Conservation (phyloP, 495 filamentous ascomycete genomes). For the Friedmanniomyces simplex region DNA sequence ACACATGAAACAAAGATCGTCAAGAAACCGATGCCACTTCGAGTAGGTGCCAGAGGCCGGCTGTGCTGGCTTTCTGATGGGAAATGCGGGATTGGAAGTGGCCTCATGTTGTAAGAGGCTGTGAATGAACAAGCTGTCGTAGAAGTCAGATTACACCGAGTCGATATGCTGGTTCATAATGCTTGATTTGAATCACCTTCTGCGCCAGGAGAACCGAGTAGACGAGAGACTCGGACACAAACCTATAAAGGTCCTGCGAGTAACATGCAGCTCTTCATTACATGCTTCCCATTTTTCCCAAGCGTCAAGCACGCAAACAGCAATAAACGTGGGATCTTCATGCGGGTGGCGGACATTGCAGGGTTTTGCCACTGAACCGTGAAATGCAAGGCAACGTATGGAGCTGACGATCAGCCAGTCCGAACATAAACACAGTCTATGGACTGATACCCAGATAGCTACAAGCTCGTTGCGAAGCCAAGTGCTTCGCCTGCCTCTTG, state of each 20-base stretch:
- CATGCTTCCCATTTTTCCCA: not conserved
- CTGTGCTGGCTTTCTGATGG: not conserved
- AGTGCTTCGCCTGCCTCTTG: slow-evolving; percentile 1
- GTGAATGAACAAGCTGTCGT: slow-evolving; percentile 5
- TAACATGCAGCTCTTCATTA: not conserved
- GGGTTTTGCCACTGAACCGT: not conserved
- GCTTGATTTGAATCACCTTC: not conserved
- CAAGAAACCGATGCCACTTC: not conserved
- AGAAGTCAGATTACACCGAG: slow-evolving; percentile 2
- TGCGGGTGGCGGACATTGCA: not conserved
- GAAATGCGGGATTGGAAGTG: not conserved
- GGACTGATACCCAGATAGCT: not conserved
- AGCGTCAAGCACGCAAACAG: not conserved
- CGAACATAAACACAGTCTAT: not conserved
- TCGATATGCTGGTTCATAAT: not conserved
- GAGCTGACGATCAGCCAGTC: not conserved
- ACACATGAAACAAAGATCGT: not conserved
- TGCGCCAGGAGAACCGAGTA: not conserved
- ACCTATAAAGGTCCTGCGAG: not conserved
- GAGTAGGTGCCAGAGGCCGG: too few relatives aligned
- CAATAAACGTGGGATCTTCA: not conserved
- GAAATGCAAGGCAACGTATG: not conserved
- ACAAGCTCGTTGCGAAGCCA: not conserved
- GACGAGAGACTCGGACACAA: not conserved
- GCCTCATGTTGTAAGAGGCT: not conserved